Conservation (phyloP, 805 yeast species). For the Kazachstania bromeliacearum region DNA sequence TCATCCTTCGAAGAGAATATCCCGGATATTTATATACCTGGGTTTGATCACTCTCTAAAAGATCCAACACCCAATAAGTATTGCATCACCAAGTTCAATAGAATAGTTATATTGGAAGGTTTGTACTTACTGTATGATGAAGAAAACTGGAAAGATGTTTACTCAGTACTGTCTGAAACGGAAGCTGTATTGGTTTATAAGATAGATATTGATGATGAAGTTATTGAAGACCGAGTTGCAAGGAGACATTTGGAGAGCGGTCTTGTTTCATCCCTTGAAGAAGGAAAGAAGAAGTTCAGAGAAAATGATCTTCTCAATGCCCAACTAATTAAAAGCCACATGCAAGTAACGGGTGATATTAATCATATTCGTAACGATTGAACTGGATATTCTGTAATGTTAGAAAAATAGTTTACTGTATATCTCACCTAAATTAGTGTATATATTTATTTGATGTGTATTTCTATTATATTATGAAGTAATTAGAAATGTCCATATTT, state of each 20-base stretch:
- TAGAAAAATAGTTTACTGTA: too few relatives aligned
- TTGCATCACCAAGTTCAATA: slow-evolving; percentile 35
- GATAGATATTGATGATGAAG: slow-evolving; percentile 37
- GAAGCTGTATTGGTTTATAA: slow-evolving; percentile 41
- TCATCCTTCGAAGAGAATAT: slow-evolving; percentile 15
- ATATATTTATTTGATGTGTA: too few relatives aligned
- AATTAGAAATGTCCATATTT: too few relatives aligned
- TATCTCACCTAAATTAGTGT: too few relatives aligned
- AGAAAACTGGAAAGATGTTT: slow-evolving; percentile 43
- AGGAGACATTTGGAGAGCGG: slow-evolving; percentile 58
- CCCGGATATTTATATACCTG: slow-evolving; percentile 45
- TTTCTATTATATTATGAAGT: too few relatives aligned
- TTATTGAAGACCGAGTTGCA: slow-evolving; percentile 51
- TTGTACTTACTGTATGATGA: slow-evolving; percentile 53
- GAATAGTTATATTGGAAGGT: slow-evolving; percentile 67
- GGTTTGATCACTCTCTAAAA: slow-evolving; percentile 63
- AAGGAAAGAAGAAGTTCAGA: slow-evolving; percentile 43
- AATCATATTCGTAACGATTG: slow-evolving; percentile 16
- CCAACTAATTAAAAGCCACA: slow-evolving; percentile 14
- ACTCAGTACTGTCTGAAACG: slow-evolving; percentile 10
- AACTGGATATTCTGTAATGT: too few relatives aligned
- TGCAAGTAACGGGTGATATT: slow-evolving; percentile 13
- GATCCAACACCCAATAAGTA: slow-evolving; percentile 60
- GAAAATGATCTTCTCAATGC: slow-evolving; percentile 63
- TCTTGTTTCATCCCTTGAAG: slow-evolving; percentile 36